Conservation (phyloP, 2,329 filamentous ascomycete genomes). For the Phialemonium atrogriseum region DNA sequence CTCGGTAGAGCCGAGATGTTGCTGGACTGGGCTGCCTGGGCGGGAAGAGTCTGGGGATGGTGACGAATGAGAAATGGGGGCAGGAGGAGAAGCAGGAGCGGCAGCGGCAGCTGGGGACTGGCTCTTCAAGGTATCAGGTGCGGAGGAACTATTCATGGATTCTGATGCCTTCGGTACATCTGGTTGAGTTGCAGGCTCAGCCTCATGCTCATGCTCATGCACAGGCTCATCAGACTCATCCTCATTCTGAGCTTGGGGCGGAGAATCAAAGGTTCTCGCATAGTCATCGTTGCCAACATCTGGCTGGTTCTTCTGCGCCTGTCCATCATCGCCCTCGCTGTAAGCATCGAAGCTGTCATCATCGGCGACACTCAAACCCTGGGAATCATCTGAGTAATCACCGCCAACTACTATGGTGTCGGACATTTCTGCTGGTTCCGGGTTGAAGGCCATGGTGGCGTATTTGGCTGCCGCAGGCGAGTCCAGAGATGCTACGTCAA, state of each 20-base stretch:
- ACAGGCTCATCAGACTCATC: constrained; percentile 16
- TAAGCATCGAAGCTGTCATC: constrained; percentile 41
- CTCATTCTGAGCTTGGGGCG: constrained; percentile 21
- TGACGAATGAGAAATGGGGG: constrained; percentile 18
- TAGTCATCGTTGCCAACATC: constrained; percentile 37
- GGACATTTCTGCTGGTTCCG: constrained; percentile 12
- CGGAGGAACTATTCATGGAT: constrained; percentile 32
- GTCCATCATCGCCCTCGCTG: constrained; percentile 27
- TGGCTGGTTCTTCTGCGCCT: constrained; percentile 17
- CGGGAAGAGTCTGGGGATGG: constrained; percentile 10
- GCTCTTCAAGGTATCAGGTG: constrained; percentile 25
- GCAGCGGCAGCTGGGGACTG: constrained; percentile 11
- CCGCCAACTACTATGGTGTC: constrained; percentile 22
- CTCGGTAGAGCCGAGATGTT: too few relatives aligned
- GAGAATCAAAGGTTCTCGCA: constrained; percentile 43
- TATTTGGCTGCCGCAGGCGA: constrained; percentile 17
- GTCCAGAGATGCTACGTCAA: constrained; percentile 25
- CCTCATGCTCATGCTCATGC: constrained; percentile 21
- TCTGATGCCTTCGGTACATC: constrained; percentile 38
- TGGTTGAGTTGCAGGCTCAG: constrained; percentile 22
- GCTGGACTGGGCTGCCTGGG: constrained; percentile 5
- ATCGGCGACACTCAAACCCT: constrained; percentile 25
- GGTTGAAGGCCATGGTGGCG: constrained; percentile 16
- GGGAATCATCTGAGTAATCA: constrained; percentile 21
- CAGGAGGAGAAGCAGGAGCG: constrained; percentile 12